A percentile compares a stretch with the other conserved stretches of the same genome.
Conservation (phyloP, 83 land plant genomes). For the Picea engelmannii region DNA sequence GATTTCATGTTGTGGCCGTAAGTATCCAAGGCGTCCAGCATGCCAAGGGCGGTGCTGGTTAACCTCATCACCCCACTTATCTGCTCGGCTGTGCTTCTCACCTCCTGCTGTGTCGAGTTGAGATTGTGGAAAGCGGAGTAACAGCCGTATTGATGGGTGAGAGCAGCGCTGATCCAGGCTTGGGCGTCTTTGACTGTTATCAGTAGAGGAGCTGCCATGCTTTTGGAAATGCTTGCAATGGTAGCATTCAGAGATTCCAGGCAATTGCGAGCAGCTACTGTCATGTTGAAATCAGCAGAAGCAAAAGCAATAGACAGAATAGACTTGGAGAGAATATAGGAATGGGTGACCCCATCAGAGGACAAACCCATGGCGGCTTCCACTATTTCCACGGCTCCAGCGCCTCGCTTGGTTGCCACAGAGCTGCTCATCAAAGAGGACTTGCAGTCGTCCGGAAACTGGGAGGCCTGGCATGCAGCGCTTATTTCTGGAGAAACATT, state of each 20-base stretch:
- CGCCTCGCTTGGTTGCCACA: background rate
- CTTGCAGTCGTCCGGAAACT: conserved; percentile 6
- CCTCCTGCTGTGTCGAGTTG: background rate
- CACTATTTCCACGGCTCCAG: background rate
- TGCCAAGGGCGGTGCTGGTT: conserved; percentile 13
- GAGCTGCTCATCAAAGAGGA: background rate
- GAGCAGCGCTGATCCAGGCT: conserved; percentile 21
- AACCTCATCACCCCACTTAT: background rate
- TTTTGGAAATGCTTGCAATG: background rate
- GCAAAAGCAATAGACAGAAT: background rate
- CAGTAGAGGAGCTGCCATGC: background rate
- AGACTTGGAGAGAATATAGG: background rate
- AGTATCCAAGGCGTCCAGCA: background rate
- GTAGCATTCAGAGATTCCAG: background rate
- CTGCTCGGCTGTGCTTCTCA: background rate
- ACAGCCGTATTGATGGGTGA: background rate
- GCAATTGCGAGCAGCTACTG: background rate
- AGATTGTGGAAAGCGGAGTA: background rate
- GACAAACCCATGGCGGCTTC: background rate
- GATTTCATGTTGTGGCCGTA: background rate
- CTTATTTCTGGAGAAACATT: background rate
- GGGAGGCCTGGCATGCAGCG: conserved; percentile 20
- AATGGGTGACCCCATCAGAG: background rate
- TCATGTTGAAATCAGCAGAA: conserved; percentile 6
- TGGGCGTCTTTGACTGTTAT: conserved; percentile 6